Conservation (phyloP, 805 yeast genomes). For the Priceomyces medius region DNA sequence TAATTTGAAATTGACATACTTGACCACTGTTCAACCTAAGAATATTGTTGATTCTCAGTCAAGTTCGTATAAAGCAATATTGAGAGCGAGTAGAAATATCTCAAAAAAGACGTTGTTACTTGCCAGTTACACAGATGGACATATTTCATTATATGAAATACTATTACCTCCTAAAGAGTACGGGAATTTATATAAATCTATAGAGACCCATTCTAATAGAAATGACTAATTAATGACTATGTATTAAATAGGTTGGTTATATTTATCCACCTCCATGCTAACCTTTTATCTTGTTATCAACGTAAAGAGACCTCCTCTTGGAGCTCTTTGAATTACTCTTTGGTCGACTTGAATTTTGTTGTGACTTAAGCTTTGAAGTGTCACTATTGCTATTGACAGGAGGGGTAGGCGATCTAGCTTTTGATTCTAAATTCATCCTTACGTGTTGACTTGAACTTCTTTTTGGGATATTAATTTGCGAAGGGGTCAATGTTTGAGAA, state of each 20-base stretch:
- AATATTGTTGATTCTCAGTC: not conserved
- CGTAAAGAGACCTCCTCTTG: conserved; percentile 35
- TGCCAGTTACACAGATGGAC: conserved; percentile 57
- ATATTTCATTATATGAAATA: conserved; percentile 23
- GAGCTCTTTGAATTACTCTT: conserved; percentile 5
- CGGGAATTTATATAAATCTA: not conserved
- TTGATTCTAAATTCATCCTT: conserved; percentile 1
- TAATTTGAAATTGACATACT: conserved; percentile 8
- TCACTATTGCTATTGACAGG: conserved; percentile 14
- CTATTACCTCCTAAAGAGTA: not conserved
- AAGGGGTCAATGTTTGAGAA: conserved; percentile 16
- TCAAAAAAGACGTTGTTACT: conserved; percentile 31
- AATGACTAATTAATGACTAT: conserved; percentile 1
- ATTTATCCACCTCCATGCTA: not conserved
- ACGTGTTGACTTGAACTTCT: conserved; percentile 7
- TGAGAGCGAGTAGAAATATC: conserved; percentile 13
- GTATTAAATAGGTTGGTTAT: not conserved
- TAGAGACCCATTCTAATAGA: not conserved
- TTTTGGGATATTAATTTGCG: conserved; percentile 19
- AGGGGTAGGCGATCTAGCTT: conserved; percentile 26
- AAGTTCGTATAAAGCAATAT: conserved; percentile 11
- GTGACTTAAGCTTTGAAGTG: not conserved
- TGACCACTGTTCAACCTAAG: conserved; percentile 1
- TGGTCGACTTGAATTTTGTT: not conserved
- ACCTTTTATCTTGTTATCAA: conserved; percentile 14